These are phyloP conservation scores for Moringa oleifera DNA, from an alignment of 345 rosid genomes.

Conservation along the genomic window DNA sequence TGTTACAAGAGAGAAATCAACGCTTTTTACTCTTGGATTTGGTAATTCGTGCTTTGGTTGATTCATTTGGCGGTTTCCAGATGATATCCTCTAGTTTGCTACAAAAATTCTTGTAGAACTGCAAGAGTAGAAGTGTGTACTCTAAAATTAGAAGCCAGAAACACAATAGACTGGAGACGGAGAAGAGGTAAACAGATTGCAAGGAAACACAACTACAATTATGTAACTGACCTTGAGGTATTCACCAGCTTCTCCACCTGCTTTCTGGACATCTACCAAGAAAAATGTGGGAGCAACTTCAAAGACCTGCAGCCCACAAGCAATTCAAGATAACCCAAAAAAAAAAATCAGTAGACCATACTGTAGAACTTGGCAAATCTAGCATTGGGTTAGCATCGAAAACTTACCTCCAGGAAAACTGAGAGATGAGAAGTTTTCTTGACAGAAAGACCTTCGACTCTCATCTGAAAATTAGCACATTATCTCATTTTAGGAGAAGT, in stretches of 20 bases:
- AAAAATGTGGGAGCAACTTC: constrained; percentile 85
- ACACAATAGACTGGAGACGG: background rate
- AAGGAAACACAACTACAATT: background rate
- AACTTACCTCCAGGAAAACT: constrained; percentile 69
- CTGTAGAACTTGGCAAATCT: background rate
- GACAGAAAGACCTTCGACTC: constrained; percentile 87
- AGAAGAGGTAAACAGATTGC: background rate
- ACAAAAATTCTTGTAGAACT: constrained; percentile 89
- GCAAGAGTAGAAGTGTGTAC: constrained; percentile 15
- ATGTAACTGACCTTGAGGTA: constrained; percentile 63
- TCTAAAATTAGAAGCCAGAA: background rate
- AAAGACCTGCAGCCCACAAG: constrained; percentile 45
- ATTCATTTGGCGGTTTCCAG: constrained; percentile 76
- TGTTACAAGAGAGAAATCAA: constrained; percentile 19
- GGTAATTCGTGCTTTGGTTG: constrained; percentile 46
- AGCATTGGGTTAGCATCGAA: background rate
- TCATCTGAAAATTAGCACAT: constrained; percentile 56
- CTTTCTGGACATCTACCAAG: constrained; percentile 85
- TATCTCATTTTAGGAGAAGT: background rate
- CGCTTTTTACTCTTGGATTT: constrained; percentile 66
- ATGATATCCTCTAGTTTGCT: constrained; percentile 87
- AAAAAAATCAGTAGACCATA: background rate
- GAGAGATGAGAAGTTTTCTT: constrained; percentile 65
- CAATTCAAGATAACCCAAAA: background rate
- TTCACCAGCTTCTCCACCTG: constrained; percentile 60